Conservation (phyloP, 192 early-diverging fungal species). For the Obelidium mucronatum region DNA sequence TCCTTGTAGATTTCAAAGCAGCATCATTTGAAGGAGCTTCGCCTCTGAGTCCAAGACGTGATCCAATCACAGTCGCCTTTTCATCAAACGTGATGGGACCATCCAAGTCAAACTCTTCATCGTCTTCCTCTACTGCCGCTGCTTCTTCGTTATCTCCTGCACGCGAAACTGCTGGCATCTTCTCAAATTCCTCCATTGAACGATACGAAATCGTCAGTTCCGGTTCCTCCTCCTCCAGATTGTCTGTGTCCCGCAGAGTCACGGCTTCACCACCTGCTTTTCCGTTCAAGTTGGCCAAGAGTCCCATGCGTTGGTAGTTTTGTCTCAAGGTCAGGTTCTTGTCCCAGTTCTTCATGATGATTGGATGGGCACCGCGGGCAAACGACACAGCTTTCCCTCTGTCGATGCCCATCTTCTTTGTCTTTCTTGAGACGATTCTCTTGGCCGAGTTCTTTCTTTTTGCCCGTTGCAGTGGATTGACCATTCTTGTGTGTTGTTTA, state of each 20-base stretch:
- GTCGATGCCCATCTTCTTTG: slow-evolving; percentile 39
- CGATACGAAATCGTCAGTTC: slow-evolving; percentile 33
- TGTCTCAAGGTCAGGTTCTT: slow-evolving; percentile 58
- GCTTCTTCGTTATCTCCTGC: slow-evolving; percentile 6
- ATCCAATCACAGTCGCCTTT: slow-evolving; percentile 12
- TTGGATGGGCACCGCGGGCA: slow-evolving; percentile 43
- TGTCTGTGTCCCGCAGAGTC: slow-evolving; percentile 16
- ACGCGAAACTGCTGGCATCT: slow-evolving; percentile 32
- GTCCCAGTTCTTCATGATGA: slow-evolving; percentile 59
- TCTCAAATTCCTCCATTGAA: slow-evolving; percentile 44
- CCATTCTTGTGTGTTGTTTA: slow-evolving; percentile 34
- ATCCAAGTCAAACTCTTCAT: slow-evolving; percentile 39
- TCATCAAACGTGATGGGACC: slow-evolving; percentile 37
- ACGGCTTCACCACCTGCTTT: slow-evolving; percentile 55
- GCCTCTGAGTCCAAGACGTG: not conserved
- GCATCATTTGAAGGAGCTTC: not conserved
- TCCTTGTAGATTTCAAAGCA: not conserved
- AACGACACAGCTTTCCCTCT: slow-evolving; percentile 50
- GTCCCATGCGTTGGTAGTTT: slow-evolving; percentile 61
- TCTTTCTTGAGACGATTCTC: slow-evolving; percentile 46
- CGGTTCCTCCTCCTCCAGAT: slow-evolving; percentile 33
- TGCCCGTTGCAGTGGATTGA: slow-evolving; percentile 43
- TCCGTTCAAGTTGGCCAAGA: slow-evolving; percentile 57
- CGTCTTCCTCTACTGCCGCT: slow-evolving; percentile 3
- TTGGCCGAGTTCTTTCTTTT: slow-evolving; percentile 42